phyloP scores from a whole-genome alignment of 306 rosid species.

The Acmispon strigosus region DNA sequence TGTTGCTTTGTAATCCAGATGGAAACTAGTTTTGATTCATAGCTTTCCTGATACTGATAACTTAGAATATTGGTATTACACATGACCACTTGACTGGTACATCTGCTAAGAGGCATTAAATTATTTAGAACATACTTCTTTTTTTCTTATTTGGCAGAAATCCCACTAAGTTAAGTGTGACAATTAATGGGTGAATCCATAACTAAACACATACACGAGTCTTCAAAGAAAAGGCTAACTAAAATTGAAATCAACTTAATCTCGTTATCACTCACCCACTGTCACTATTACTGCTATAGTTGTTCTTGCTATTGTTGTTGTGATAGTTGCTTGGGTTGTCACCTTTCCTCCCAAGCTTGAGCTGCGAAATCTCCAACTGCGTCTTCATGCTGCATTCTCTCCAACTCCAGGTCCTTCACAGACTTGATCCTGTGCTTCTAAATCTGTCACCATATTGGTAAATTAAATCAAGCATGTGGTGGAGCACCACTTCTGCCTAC shows the following conservation, averaged over 20 bases:
- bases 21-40: too few relatives aligned
- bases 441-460: too few relatives aligned
- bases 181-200: slow-evolving; percentile 10
- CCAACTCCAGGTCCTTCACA: slow-evolving; percentile 81
- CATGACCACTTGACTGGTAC: slow-evolving; percentile 22
- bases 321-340: slow-evolving; percentile 53
- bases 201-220: slow-evolving; percentile 29
- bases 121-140: slow-evolving; percentile 11
- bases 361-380: slow-evolving; percentile 85
- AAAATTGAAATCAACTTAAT: slow-evolving; percentile 24
- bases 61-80: slow-evolving; percentile 23
- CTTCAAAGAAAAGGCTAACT: slow-evolving; percentile 25
- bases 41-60: slow-evolving; percentile 13
- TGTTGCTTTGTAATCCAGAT: too few relatives aligned
- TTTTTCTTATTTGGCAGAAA: slow-evolving; percentile 8
- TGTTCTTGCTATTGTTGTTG: slow-evolving; percentile 34
- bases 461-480: too few relatives aligned
- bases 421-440: slow-evolving; percentile 95
- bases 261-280: slow-evolving; percentile 60
- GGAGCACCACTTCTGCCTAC: too few relatives aligned
- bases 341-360: slow-evolving; percentile 57
- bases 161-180: slow-evolving; percentile 27
- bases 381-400: slow-evolving; percentile 95
- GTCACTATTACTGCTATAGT: slow-evolving; percentile 58
- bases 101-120: slow-evolving; percentile 17